Evolutionary conservation across 2,329 filamentous ascomycete species (phyloP).

Genomic region (Cladosporium sp.): DNA sequence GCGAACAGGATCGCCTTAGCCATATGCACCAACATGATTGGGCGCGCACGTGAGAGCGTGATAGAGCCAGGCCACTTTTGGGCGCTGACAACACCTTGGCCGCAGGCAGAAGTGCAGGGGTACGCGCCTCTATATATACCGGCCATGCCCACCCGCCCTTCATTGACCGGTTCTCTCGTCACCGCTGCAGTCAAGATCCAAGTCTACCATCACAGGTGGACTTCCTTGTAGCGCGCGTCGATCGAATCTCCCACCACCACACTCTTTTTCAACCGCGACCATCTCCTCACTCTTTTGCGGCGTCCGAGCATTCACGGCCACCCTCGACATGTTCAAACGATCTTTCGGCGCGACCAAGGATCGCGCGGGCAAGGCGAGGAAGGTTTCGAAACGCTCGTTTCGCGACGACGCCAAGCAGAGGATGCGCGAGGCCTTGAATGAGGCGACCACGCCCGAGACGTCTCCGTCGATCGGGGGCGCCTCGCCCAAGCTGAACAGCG

Average conservation of each 20-base stretch:
- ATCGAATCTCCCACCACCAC: constrained; percentile 38
- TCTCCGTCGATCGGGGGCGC: constrained; percentile 32
- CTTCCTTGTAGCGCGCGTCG: constrained; percentile 49
- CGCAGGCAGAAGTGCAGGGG: constrained; percentile 10
- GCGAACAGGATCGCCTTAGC: constrained; percentile 5
- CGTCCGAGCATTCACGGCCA: neutral
- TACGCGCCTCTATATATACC: constrained; percentile 8
- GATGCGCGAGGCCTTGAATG: constrained; percentile 76
- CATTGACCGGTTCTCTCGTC: constrained; percentile 18
- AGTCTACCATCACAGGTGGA: constrained; percentile 41
- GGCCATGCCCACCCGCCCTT: constrained; percentile 12
- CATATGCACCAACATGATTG: constrained; percentile 3
- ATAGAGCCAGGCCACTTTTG: too few relatives aligned
- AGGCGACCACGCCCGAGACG: constrained; percentile 42
- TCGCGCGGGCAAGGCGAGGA: constrained; percentile 83
- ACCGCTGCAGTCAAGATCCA: constrained; percentile 31
- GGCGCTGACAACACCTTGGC: constrained; percentile 6
- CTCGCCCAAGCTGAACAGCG: constrained; percentile 54
- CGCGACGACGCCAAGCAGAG: constrained; percentile 80
- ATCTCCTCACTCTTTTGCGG: constrained; percentile 19
- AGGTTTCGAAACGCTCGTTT: constrained; percentile 69
- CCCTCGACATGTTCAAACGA: constrained; percentile 81
- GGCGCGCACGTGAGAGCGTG: constrained; percentile 1
- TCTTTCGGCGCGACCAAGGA: constrained; percentile 79
- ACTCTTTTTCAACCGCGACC: constrained; percentile 36